phyloP scores from a whole-genome alignment of 2,329 filamentous ascomycete species.

The Fusarium vanettenii region DNA sequence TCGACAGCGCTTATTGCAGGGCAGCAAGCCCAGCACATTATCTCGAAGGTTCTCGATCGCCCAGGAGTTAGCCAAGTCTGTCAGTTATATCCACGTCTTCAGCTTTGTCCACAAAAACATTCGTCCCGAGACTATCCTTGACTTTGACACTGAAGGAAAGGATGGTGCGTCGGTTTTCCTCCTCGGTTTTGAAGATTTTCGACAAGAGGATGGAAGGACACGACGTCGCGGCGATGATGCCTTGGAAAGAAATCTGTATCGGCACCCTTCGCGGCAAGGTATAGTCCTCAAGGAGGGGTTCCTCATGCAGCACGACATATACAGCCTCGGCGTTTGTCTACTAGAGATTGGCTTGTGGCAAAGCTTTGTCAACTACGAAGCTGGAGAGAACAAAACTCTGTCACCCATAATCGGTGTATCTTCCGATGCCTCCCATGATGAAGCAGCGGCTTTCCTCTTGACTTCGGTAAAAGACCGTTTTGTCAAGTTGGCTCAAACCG shows the following conservation, averaged over 20 bases:
- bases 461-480: not conserved
- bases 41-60: not conserved
- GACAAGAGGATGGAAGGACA: slow-evolving; percentile 28
- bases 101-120: slow-evolving; percentile 61
- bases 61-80: slow-evolving; percentile 46
- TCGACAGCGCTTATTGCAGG: not conserved
- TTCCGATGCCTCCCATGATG: not conserved
- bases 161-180: slow-evolving; percentile 9
- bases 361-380: slow-evolving; percentile 44
- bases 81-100: slow-evolving; percentile 49
- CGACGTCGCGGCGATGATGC: slow-evolving; percentile 47
- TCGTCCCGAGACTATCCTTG: slow-evolving; percentile 54
- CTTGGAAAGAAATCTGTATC: slow-evolving; percentile 59
- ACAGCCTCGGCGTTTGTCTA: slow-evolving; percentile 65
- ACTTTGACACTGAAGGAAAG: slow-evolving; percentile 37
- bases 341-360: slow-evolving; percentile 64
- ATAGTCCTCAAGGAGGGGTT: slow-evolving; percentile 52
- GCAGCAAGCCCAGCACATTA: not conserved
- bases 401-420: not conserved
- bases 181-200: slow-evolving; percentile 32
- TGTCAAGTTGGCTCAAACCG: not conserved
- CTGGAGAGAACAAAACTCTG: not conserved
- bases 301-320: slow-evolving; percentile 66
- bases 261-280: slow-evolving; percentile 61
- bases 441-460: not conserved